Conservation (phyloP, 2,329 filamentous ascomycete species). For the Trichoderma koningii region DNA sequence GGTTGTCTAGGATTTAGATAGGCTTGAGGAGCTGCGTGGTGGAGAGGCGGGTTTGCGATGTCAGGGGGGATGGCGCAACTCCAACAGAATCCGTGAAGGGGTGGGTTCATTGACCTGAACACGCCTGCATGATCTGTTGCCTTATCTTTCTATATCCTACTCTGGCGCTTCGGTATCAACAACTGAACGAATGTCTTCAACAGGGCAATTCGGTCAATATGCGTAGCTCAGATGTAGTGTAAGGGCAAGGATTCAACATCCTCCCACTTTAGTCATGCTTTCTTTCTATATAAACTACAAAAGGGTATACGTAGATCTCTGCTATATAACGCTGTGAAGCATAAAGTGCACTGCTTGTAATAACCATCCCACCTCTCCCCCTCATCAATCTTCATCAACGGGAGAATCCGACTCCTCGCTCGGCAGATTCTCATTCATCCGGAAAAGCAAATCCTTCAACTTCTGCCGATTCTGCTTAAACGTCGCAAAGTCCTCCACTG, state of each 20-base stretch:
- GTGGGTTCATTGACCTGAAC: too few species aligned
- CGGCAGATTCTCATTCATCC: conserved; percentile 50
- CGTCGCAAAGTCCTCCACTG: conserved; percentile 52
- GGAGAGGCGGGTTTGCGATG: background rate
- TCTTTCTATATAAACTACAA: background rate
- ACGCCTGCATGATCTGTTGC: background rate
- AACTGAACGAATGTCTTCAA: background rate
- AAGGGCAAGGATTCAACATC: conserved; percentile 9
- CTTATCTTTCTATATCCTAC: background rate
- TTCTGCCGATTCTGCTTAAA: conserved; percentile 48
- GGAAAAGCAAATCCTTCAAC: conserved; percentile 47
- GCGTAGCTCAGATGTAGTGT: background rate
- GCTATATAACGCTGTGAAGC: background rate
- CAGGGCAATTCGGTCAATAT: background rate
- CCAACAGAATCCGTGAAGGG: background rate
- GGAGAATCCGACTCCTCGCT: conserved; percentile 40
- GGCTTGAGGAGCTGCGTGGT: background rate
- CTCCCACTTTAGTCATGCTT: background rate
- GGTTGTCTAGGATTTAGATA: conserved; percentile 41
- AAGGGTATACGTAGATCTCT: background rate
- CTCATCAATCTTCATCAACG: background rate
- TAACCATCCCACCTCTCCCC: background rate
- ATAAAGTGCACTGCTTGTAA: background rate
- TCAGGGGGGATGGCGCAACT: background rate
- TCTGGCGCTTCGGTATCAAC: background rate